A percentile compares a stretch with the other conserved stretches of the same genome.
phyloP scores from a whole-genome alignment of 75 land plant species.

The Selaginella moellendorffii region DNA sequence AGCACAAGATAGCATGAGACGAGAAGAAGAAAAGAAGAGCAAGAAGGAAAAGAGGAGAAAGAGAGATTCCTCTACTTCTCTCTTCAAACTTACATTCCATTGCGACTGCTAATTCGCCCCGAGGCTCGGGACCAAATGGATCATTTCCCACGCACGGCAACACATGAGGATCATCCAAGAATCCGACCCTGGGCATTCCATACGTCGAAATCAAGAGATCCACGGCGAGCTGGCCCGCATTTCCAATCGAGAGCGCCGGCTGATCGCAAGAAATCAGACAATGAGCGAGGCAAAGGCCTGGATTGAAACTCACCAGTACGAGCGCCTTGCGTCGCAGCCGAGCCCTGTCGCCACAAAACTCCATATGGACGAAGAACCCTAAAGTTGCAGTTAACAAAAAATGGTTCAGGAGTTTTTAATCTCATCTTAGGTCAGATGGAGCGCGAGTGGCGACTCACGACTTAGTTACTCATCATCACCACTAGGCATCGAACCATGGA shows the following conservation, averaged over 20 bases:
- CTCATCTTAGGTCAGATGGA: too few species aligned
- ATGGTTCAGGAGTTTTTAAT: too few species aligned
- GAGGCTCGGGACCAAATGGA: slow-evolving; percentile 52
- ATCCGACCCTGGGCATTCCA: slow-evolving; percentile 49
- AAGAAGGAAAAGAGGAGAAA: background rate
- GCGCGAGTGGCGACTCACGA: too few species aligned
- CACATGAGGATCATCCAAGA: slow-evolving; percentile 65
- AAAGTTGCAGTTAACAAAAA: too few species aligned
- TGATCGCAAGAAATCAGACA: slow-evolving; percentile 9
- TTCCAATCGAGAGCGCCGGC: slow-evolving; percentile 95
- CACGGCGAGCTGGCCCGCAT: slow-evolving; percentile 82
- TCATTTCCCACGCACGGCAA: slow-evolving; percentile 98
- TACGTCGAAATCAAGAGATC: slow-evolving; percentile 46
- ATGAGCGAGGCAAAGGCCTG: background rate
- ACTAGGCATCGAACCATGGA: too few species aligned
- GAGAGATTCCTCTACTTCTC: too few species aligned
- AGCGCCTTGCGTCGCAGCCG: background rate
- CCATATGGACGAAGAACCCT: background rate
- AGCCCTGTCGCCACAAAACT: background rate
- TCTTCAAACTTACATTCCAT: slow-evolving; percentile 71
- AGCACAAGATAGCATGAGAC: background rate
- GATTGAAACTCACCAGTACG: background rate
- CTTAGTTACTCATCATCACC: too few species aligned
- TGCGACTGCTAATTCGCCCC: slow-evolving; percentile 63
- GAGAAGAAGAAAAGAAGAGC: background rate